phyloP scores from a whole-genome alignment of 78 protist genomes.

The Protostelium mycophagum region DNA sequence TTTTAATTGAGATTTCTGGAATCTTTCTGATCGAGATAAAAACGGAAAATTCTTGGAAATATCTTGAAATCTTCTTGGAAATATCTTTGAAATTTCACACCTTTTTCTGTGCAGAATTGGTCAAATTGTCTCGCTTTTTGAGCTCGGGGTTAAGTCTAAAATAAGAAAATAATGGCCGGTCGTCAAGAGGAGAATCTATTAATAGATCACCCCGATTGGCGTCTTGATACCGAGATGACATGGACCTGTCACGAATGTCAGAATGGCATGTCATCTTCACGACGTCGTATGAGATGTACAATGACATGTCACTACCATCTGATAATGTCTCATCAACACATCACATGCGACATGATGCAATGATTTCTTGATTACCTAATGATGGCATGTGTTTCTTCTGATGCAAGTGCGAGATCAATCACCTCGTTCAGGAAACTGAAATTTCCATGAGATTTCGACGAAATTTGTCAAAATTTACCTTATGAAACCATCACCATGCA shows the following conservation, averaged over 20 bases:
- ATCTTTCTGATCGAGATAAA: no score
- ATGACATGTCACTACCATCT: no score
- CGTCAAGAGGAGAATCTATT: background rate
- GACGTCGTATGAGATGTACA: no score
- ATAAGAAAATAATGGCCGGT: background rate
- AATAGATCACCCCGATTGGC: background rate
- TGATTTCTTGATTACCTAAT: no score
- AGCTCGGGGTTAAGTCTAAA: background rate
- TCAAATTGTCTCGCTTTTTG: background rate
- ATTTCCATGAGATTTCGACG: background rate
- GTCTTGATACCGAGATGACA: background rate
- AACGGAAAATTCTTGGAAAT: no score
- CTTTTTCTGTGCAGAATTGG: background rate
- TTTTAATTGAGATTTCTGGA: no score
- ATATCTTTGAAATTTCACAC: background rate
- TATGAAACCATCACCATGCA: background rate
- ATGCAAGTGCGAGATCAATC: background rate
- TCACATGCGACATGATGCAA: no score
- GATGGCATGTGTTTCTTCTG: background rate
- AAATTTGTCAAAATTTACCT: background rate
- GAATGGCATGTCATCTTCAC: no score
- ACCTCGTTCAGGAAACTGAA: background rate
- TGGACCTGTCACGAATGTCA: no score
- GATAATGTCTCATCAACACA: no score
- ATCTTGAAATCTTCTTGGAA: no score